Evolutionary conservation across 257 asterid genomes (phyloP).

Genomic region (Gardenia jasminoides): DNA sequence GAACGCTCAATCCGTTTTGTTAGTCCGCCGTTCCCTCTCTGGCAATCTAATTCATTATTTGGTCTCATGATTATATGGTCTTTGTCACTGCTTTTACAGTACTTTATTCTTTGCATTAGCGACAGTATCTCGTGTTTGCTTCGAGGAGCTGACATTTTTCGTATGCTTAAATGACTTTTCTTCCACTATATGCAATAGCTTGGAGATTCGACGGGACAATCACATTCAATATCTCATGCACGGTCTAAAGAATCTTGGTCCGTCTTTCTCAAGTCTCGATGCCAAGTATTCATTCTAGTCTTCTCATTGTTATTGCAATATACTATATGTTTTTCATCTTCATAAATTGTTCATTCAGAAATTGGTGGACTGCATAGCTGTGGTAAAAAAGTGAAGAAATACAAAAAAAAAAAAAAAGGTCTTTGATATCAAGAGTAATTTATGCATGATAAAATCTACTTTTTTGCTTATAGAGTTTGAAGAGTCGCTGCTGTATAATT

Average conservation of each 20-base stretch:
- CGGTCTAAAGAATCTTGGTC: slow-evolving; percentile 58
- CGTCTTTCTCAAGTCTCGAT: slow-evolving; percentile 65
- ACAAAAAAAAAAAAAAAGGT: not conserved
- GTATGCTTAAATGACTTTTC: not conserved
- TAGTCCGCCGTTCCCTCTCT: slow-evolving; percentile 23
- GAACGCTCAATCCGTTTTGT: slow-evolving; percentile 65
- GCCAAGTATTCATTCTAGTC: slow-evolving; percentile 63
- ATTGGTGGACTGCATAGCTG: not conserved
- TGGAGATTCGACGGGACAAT: slow-evolving; percentile 77
- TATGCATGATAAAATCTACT: not conserved
- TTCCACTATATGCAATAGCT: slow-evolving; percentile 36
- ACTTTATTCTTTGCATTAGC: too few relatives aligned
- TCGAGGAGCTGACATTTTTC: slow-evolving; percentile 1
- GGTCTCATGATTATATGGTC: not conserved
- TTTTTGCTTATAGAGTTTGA: not conserved
- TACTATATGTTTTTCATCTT: not conserved
- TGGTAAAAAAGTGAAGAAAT: not conserved
- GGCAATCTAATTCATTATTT: not conserved
- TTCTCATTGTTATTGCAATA: not conserved
- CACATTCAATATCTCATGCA: slow-evolving; percentile 71
- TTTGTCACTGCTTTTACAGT: too few relatives aligned
- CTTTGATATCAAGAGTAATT: not conserved
- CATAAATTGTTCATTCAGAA: not conserved
- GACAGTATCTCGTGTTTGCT: not conserved
- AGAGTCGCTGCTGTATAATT: not conserved